These are phyloP conservation scores for Epicoccum nigrum DNA, from an alignment of 2,329 filamentous ascomycete species.

Conservation along the genomic window DNA sequence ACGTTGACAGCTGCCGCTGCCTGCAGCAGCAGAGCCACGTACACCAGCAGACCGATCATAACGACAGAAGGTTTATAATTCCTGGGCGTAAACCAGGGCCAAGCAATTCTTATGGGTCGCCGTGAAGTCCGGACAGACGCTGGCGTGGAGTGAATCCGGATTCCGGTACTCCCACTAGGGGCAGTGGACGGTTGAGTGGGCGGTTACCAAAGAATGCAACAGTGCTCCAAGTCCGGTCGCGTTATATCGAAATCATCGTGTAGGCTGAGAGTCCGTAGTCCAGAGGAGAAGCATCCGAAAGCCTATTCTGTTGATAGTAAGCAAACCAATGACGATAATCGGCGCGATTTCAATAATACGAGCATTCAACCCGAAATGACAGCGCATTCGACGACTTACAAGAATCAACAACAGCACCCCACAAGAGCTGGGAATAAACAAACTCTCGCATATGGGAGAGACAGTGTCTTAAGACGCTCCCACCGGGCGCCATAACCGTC, in stretches of 20 bases:
- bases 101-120: background rate
- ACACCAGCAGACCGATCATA: slow-evolving; percentile 34
- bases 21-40: slow-evolving; percentile 30
- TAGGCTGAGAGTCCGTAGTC: background rate
- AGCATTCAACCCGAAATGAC: slow-evolving; percentile 6
- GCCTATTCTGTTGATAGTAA: background rate
- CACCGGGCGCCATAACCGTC: slow-evolving; percentile 6
- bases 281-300: background rate
- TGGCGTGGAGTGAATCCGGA: background rate
- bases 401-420: background rate
- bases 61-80: background rate
- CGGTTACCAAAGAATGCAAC: slow-evolving; percentile 3
- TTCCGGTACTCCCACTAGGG: background rate
- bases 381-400: background rate
- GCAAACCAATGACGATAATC: slow-evolving; percentile 6
- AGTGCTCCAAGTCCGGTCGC: slow-evolving; percentile 11
- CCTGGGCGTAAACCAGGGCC: background rate
- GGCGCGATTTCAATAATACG: slow-evolving; percentile 5
- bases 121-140: background rate
- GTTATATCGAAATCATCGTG: slow-evolving; percentile 4
- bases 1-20: slow-evolving; percentile 43
- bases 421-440: background rate
- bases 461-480: slow-evolving; percentile 1
- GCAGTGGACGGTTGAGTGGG: background rate
- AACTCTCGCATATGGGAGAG: background rate